Conservation (phyloP, 2,329 filamentous ascomycete genomes). For the Sarocladium oryzae region DNA sequence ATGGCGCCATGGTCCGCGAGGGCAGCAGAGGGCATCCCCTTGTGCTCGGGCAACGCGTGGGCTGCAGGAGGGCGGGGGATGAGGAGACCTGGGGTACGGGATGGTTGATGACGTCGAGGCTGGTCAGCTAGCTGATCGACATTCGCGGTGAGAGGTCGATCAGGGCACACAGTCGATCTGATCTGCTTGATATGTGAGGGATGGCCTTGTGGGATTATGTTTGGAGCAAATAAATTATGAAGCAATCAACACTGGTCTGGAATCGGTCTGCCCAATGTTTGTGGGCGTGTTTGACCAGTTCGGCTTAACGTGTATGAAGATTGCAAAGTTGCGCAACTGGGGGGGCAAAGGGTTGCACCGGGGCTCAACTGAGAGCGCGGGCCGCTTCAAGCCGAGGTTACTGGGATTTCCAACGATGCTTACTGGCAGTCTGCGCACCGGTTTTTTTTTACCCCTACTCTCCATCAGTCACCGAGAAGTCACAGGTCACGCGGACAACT, state of each 20-base stretch:
- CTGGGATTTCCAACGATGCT: constrained; percentile 2
- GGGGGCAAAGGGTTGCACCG: background rate
- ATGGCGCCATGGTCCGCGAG: constrained; percentile 52
- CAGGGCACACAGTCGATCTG: too few species aligned
- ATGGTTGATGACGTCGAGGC: background rate
- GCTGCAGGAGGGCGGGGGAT: constrained; percentile 9
- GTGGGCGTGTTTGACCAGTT: background rate
- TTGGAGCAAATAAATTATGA: too few species aligned
- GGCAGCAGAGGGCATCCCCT: constrained; percentile 49
- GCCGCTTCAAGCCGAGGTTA: constrained; percentile 7
- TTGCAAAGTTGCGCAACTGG: constrained; percentile 2
- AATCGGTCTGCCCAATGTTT: background rate
- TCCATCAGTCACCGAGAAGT: background rate
- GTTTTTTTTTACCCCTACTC: background rate
- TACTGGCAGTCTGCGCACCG: background rate
- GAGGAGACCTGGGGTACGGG: constrained; percentile 14
- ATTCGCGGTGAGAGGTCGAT: constrained; percentile 1
- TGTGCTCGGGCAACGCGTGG: background rate
- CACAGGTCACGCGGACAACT: background rate
- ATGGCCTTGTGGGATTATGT: too few species aligned
- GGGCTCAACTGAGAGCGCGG: background rate
- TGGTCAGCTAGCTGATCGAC: constrained; percentile 1
- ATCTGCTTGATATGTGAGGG: background rate
- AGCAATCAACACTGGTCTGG: background rate
- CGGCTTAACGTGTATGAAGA: constrained; percentile 3